phyloP scores from a whole-genome alignment of 805 yeast genomes.

The Starmerella geochares region DNA sequence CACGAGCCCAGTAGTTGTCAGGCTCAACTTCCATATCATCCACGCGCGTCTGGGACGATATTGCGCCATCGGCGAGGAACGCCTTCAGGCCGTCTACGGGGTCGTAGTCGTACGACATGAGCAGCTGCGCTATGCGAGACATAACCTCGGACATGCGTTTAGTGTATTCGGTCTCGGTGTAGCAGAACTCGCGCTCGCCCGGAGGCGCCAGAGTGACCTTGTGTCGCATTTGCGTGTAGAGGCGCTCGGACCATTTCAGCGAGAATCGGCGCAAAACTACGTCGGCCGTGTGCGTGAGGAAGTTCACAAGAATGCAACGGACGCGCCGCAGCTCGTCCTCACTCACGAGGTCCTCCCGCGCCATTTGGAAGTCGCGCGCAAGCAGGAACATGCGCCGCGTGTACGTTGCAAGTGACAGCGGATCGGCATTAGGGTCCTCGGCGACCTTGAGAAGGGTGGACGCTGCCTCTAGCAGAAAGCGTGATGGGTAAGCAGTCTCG shows the following conservation, averaged over 20 bases:
- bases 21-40: slow-evolving; percentile 15
- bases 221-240: slow-evolving; percentile 30
- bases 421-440: slow-evolving; percentile 34
- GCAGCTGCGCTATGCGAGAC: slow-evolving; percentile 41
- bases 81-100: slow-evolving; percentile 27
- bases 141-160: slow-evolving; percentile 31
- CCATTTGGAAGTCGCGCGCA: slow-evolving; percentile 44
- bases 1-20: slow-evolving; percentile 16
- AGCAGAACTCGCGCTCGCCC: slow-evolving; percentile 25
- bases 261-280: slow-evolving; percentile 31
- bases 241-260: slow-evolving; percentile 29
- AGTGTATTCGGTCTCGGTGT: slow-evolving; percentile 27
- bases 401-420: slow-evolving; percentile 36
- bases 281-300: slow-evolving; percentile 46
- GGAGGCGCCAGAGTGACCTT: slow-evolving; percentile 27
- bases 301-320: slow-evolving; percentile 52
- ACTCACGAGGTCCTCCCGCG: slow-evolving; percentile 27
- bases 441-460: slow-evolving; percentile 48
- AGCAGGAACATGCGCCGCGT: slow-evolving; percentile 51
- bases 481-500: slow-evolving; percentile 64
- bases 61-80: background rate
- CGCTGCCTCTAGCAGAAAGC: slow-evolving; percentile 61
- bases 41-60: slow-evolving; percentile 1
- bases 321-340: slow-evolving; percentile 41
- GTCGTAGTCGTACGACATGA: slow-evolving; percentile 58